Evolutionary conservation across 1,139 yeast species (phyloP).

Genomic region (Lodderomyces jiufengensis): DNA sequence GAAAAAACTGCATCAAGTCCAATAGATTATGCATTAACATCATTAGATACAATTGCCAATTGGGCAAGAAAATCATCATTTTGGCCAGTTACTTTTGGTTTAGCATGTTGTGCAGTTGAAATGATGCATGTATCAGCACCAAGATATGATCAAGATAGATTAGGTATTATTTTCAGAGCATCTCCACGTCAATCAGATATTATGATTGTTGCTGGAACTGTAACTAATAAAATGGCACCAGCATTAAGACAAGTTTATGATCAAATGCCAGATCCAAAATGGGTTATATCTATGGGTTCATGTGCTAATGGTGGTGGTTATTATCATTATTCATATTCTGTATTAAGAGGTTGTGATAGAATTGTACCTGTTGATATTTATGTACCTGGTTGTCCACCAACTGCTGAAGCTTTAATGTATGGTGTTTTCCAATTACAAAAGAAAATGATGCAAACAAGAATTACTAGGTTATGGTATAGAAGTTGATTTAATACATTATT

Average conservation of each 20-base stretch:
- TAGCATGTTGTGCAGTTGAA: constrained; percentile 92
- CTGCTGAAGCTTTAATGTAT: constrained; percentile 87
- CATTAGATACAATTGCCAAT: constrained; percentile 78
- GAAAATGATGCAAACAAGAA: constrained; percentile 80
- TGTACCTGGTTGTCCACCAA: constrained; percentile 94
- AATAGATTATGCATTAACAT: constrained; percentile 80
- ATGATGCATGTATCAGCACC: constrained; percentile 96
- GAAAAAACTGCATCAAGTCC: constrained; percentile 47
- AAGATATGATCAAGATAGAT: constrained; percentile 88
- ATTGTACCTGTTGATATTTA: constrained; percentile 86
- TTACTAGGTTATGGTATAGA: constrained; percentile 86
- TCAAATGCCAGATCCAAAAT: constrained; percentile 91
- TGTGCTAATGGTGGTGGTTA: constrained; percentile 96
- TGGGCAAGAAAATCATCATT: constrained; percentile 93
- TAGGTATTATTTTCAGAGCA: constrained; percentile 92
- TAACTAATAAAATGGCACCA: constrained; percentile 92
- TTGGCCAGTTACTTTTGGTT: constrained; percentile 92
- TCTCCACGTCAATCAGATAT: constrained; percentile 93
- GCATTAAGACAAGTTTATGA: constrained; percentile 91
- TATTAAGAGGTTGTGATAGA: constrained; percentile 88
- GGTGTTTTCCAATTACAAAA: constrained; percentile 86
- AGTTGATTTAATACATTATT: constrained; percentile 43
- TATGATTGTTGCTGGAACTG: constrained; percentile 91
- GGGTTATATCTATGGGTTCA: constrained; percentile 91
- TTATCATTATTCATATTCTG: constrained; percentile 86